phyloP scores from a whole-genome alignment of 306 rosid species.

The Dicorynia guianensis region DNA sequence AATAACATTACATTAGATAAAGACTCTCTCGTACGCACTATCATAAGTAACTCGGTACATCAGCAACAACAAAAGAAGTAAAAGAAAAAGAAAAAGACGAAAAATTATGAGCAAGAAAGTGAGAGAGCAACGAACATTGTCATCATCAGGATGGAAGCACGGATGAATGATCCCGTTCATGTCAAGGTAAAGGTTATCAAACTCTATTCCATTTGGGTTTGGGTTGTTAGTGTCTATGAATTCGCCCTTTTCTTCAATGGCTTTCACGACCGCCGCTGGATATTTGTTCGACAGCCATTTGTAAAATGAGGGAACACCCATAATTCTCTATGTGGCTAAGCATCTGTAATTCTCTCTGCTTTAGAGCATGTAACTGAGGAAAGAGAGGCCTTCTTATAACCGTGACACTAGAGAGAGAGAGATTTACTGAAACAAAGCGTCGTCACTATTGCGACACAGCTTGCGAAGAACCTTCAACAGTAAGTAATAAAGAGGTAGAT shows the following conservation, averaged over 20 bases:
- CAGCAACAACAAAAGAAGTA: not conserved
- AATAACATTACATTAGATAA: not conserved
- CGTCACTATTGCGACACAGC: not conserved
- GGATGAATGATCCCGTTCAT: slow-evolving; percentile 68
- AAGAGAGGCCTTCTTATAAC: not conserved
- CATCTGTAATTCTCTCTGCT: no score
- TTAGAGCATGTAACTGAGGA: not conserved
- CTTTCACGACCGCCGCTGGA: slow-evolving; percentile 25
- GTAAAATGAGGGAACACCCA: slow-evolving; percentile 71
- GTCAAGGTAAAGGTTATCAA: slow-evolving; percentile 64
- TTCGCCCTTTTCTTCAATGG: slow-evolving; percentile 31
- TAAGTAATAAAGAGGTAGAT: not conserved
- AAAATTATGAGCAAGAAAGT: not conserved
- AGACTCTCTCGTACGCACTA: not conserved
- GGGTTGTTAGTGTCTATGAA: slow-evolving; percentile 16
- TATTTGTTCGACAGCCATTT: slow-evolving; percentile 58
- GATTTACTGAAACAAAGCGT: no score
- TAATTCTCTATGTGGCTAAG: not conserved
- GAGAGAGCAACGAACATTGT: slow-evolving; percentile 30
- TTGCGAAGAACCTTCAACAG: not conserved
- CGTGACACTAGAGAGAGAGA: no score
- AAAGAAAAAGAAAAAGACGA: not conserved
- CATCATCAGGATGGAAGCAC: slow-evolving; percentile 57
- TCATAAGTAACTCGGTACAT: not conserved
- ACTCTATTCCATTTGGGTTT: slow-evolving; percentile 45